Percentiles rank a stretch among this genome's conserved stretches.
Conservation (phyloP, 2,329 filamentous ascomycete species). For the Emydomyces testavorans region DNA sequence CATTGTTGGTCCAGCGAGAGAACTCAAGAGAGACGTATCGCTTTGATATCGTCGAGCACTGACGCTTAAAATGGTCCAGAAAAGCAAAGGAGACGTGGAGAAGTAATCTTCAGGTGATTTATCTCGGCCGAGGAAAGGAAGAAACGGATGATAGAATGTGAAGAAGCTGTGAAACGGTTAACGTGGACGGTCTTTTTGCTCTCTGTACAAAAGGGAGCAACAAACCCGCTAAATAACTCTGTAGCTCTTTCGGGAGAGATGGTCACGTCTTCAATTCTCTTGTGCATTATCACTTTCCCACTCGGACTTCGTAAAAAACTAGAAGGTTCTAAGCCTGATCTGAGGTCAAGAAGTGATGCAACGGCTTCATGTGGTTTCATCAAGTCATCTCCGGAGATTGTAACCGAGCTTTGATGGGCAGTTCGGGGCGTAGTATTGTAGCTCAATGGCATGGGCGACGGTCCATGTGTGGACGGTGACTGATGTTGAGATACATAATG, state of each 20-base stretch:
- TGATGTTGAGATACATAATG: constrained; percentile 12
- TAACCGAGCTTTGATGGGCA: constrained; percentile 18
- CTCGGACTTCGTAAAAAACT: constrained; percentile 40
- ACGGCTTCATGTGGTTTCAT: constrained; percentile 42
- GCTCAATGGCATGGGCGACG: constrained; percentile 22
- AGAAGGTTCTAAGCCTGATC: constrained; percentile 36
- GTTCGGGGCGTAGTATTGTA: constrained; percentile 20
- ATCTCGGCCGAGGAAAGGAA: constrained; percentile 50
- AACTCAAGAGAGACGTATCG: constrained; percentile 45
- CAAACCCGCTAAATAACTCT: constrained; percentile 38
- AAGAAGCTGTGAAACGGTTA: constrained; percentile 45
- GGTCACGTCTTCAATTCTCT: constrained; percentile 43
- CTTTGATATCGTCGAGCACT: constrained; percentile 49
- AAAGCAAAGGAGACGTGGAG: constrained; percentile 50
- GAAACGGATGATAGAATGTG: constrained; percentile 51
- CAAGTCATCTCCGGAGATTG: constrained; percentile 29
- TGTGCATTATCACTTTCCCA: constrained; percentile 32
- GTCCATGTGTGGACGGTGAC: constrained; percentile 24
- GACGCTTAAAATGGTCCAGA: constrained; percentile 55
- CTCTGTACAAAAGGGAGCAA: constrained; percentile 1
- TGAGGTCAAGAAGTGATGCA: constrained; percentile 40
- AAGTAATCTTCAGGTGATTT: constrained; percentile 47
- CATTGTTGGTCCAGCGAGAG: constrained; percentile 42
- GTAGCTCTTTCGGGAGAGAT: constrained; percentile 34
- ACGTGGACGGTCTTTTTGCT: neutral